Percentiles rank a stretch among this genome's conserved stretches.
These are phyloP conservation scores for Neofusicoccum sp. DNA, from an alignment of 2,329 filamentous ascomycete species.

Conservation along the genomic window DNA sequence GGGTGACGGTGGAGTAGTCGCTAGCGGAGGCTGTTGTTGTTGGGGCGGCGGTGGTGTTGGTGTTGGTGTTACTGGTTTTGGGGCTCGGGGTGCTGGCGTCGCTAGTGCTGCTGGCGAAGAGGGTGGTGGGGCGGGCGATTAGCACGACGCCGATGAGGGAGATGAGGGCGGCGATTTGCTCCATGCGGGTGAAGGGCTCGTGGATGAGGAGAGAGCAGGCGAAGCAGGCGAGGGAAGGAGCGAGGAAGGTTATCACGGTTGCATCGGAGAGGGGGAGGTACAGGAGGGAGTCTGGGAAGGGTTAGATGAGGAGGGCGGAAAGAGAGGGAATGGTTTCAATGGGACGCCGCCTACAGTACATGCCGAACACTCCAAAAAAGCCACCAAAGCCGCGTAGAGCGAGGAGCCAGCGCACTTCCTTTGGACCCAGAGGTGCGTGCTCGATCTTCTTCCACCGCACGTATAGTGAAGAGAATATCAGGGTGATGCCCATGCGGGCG, in stretches of 20 bases:
- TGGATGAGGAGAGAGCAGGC: constrained; percentile 74
- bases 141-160: constrained; percentile 80
- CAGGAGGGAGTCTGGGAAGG: constrained; percentile 60
- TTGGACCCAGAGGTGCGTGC: constrained; percentile 70
- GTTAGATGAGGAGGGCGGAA: constrained; percentile 37
- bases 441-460: constrained; percentile 73
- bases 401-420: constrained; percentile 68
- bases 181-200: constrained; percentile 76
- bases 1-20: constrained; percentile 52
- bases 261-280: constrained; percentile 86
- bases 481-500: constrained; percentile 74
- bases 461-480: constrained; percentile 66
- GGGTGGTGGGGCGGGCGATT: constrained; percentile 71
- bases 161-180: constrained; percentile 74
- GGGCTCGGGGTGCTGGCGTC: constrained; percentile 34
- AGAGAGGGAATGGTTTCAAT: neutral
- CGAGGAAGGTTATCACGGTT: constrained; percentile 85
- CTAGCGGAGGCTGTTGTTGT: constrained; percentile 31
- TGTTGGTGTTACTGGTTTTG: constrained; percentile 34
- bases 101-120: constrained; percentile 50
- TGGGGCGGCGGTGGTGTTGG: constrained; percentile 24
- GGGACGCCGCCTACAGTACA: constrained; percentile 58
- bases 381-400: constrained; percentile 69
- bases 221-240: constrained; percentile 77
- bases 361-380: constrained; percentile 75